phyloP scores from a whole-genome alignment of 192 early-diverging fungal genomes.

The Neocallimastix lanati region DNA sequence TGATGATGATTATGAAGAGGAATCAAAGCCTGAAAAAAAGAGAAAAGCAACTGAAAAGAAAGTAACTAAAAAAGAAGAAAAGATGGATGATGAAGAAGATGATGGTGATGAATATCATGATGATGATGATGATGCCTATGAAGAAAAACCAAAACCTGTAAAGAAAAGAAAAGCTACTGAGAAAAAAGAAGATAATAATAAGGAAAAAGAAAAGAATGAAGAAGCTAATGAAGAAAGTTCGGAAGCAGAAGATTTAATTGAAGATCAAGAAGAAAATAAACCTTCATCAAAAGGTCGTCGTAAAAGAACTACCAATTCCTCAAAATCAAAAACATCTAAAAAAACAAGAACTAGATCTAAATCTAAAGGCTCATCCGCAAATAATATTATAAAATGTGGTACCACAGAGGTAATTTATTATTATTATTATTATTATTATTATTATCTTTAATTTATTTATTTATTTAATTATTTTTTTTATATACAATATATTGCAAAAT shows the following conservation, averaged over 20 bases:
- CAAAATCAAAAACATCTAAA: neutral
- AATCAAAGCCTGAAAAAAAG: neutral
- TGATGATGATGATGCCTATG: neutral
- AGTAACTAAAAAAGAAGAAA: neutral
- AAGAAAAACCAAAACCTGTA: neutral
- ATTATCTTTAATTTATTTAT: too few species aligned
- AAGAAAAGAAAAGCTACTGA: neutral
- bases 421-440: too few species aligned
- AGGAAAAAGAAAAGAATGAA: neutral
- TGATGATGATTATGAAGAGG: neutral
- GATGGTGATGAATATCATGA: neutral
- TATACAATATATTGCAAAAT: too few species aligned
- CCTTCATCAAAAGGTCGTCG: neutral
- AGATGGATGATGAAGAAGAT: neutral
- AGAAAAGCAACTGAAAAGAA: neutral
- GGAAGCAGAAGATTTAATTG: neutral
- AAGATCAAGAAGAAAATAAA: neutral
- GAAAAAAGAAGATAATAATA: neutral
- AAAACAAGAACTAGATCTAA: neutral
- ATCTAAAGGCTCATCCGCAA: neutral
- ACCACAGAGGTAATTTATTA: neutral
- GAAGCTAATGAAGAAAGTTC: neutral
- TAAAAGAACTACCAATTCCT: neutral
- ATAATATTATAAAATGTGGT: neutral
- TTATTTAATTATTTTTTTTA: too few species aligned